Evolutionary conservation across 2,329 filamentous ascomycete genomes (phyloP), one percentile per base, ranked within the genome.

Genomic region (Trichothecium roseum): DNA sequence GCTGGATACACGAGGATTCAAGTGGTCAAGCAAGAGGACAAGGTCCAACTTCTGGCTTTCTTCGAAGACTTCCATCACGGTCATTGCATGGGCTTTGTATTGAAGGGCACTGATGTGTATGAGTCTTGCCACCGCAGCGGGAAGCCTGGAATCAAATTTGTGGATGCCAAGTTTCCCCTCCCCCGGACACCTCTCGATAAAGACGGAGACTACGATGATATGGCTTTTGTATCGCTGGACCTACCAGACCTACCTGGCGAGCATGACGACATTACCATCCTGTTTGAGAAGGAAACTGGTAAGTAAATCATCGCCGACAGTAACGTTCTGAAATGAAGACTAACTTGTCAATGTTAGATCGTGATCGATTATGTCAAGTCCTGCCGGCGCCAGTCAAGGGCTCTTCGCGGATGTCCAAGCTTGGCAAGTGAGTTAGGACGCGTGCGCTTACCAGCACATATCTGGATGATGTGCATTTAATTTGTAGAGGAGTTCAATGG

Each of bases 111-210:
- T 1, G 88, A 94, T 52, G 71, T 79, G 1, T 89, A 88, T 48
- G 87, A 94, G 59, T 72, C 61, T 28, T 75, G 81, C 45, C 64
- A 64, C 39, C 68, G 72, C 31, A 69, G 72, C 34, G 71, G 72
- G 43, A 88, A 86, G 53, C 73, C 72, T 24, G 80, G 80, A 7
- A 62, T 94, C 38, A 82, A 81, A 53, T 75, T 94, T 42, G 81
- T 89, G 18, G 88, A 95, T 53, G 86, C 86, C 41, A 94, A 94
- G 55, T 95, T 94, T 49, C 81, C 84, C 3, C 63, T 94, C 37
- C 87, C 87, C 4, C 78, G 71, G 41, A 56, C 78, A 45, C 55
- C 69, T 30, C 56, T 66, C 39, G 65, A 68, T 40, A 68, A 67
- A 41, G 58, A 68, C 30, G 56, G 59, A 18, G 66, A 68, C 41